Evolutionary conservation across 345 rosid genomes (phyloP).

Genomic region (Cardamine chenopodiifolia): DNA sequence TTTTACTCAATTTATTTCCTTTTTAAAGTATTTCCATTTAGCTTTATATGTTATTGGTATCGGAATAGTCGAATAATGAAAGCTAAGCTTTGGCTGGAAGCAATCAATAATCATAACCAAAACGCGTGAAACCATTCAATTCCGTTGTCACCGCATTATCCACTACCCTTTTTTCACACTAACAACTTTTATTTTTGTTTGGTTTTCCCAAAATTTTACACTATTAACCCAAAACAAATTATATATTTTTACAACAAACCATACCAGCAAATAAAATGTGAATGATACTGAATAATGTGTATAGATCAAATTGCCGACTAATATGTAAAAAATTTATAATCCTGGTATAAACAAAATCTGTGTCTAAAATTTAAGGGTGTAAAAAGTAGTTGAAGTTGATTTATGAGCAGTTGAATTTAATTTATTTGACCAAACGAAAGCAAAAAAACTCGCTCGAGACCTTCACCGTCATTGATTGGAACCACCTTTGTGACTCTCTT

Average conservation of each 20-base stretch:
- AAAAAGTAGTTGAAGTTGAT: slow-evolving; percentile 31
- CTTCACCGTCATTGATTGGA: slow-evolving; percentile 39
- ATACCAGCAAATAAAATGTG: background rate
- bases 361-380: background rate
- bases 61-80: slow-evolving; percentile 35
- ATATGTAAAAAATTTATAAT: background rate
- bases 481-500: slow-evolving; percentile 22
- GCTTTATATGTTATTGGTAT: slow-evolving; percentile 20
- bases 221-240: background rate
- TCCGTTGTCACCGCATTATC: slow-evolving; percentile 30
- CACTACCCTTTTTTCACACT: slow-evolving; percentile 9
- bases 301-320: background rate
- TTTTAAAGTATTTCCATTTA: background rate
- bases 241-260: background rate
- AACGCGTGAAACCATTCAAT: slow-evolving; percentile 51
- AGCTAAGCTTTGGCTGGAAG: slow-evolving; percentile 50
- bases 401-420: slow-evolving; percentile 5
- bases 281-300: background rate
- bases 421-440: slow-evolving; percentile 28
- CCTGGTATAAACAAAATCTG: background rate
- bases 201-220: background rate
- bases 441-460: slow-evolving; percentile 22
- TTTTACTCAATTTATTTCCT: background rate
- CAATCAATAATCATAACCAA: slow-evolving; percentile 51
- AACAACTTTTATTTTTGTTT: background rate